Evolutionary conservation across 2,329 filamentous ascomycete species (phyloP).

Genomic region (Ploettnerulaceae sp.): DNA sequence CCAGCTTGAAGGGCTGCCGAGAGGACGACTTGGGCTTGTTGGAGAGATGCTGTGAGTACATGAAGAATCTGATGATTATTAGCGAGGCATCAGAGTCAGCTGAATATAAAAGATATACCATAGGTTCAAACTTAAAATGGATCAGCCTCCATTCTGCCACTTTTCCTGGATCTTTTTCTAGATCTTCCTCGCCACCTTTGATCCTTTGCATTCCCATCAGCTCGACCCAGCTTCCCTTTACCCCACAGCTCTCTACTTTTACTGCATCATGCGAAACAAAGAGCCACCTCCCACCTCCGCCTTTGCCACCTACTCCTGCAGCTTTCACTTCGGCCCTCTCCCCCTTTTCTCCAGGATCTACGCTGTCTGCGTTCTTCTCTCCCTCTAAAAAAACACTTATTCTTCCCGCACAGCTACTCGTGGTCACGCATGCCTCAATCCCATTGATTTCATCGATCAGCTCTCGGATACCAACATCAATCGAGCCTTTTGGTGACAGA

Average conservation of each 20-base stretch:
- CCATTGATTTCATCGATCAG: slow-evolving; percentile 76
- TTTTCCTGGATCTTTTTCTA: slow-evolving; percentile 5
- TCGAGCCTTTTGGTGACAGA: slow-evolving; percentile 80
- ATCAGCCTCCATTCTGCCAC: slow-evolving; percentile 46
- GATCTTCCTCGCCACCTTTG: slow-evolving; percentile 6
- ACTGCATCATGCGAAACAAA: slow-evolving; percentile 82
- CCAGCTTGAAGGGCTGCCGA: slow-evolving; percentile 74
- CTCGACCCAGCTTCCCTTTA: slow-evolving; percentile 26
- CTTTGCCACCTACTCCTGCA: slow-evolving; percentile 72
- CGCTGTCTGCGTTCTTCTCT: slow-evolving; percentile 37
- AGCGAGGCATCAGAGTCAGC: background rate
- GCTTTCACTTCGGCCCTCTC: slow-evolving; percentile 20
- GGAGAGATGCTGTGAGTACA: slow-evolving; percentile 69
- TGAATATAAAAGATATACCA: slow-evolving; percentile 56
- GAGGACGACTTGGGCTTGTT: slow-evolving; percentile 71
- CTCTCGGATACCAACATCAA: slow-evolving; percentile 73
- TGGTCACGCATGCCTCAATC: slow-evolving; percentile 74
- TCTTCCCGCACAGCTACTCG: slow-evolving; percentile 86
- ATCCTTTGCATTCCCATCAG: slow-evolving; percentile 39
- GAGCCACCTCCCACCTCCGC: slow-evolving; percentile 77
- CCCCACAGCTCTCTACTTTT: slow-evolving; percentile 17
- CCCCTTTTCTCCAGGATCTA: slow-evolving; percentile 10
- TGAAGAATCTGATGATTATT: slow-evolving; percentile 68
- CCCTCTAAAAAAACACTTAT: slow-evolving; percentile 88
- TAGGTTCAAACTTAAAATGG: slow-evolving; percentile 90